Evolutionary conservation across 768 basidiomycete species (phyloP), one percentile per base, ranked within the genome.

Genomic region (Leucosporidium creatinivorum): DNA sequence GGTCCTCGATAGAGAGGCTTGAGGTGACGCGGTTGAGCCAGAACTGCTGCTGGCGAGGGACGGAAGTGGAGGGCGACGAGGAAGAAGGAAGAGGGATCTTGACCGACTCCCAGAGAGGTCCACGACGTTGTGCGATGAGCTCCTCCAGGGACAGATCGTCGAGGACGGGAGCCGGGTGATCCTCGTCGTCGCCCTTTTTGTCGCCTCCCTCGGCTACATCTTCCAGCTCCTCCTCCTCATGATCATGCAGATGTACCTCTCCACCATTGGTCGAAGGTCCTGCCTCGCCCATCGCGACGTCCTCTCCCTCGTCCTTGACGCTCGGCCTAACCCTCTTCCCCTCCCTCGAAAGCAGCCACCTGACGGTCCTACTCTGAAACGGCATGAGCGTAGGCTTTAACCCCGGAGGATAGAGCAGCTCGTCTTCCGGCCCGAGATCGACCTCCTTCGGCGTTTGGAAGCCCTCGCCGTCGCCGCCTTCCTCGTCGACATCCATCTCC

Each of bases 341-440:
- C 76, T 73, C 79, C 25, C 71, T 30, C 9, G 66, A 61, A 15
- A 80, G 69, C 60, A 80, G 68, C 73, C 78, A 75, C 5, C 75
- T 57, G 0, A 81, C 68, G 5, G 76, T 76, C 26, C 79, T 65
- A 33, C 62, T 72, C 69, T 81, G 80, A 69, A 81, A 81, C 1
- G 80, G 80, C 13, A 78, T 73, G 0, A 81, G 71, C 19, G 62
- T 69, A 15, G 78, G 75, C 1, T 64, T 54, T 67, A 80, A 70
- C 18, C 73, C 77, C 36, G 63, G 58, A 0, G 80, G 78, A 49
- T 77, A 75, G 10, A 76, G 54, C 19, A 62, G 31, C 21, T 68
- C 63, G 39, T 73, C 71, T 39, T 72, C 68, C 5, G 23, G 50
- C 2, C 33, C 60, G 39, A 8, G 39, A 21, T 57, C 50, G 3